Evolutionary conservation across 2,329 filamentous ascomycete genomes (phyloP).

Genomic region (Aspergillus ibericus): DNA sequence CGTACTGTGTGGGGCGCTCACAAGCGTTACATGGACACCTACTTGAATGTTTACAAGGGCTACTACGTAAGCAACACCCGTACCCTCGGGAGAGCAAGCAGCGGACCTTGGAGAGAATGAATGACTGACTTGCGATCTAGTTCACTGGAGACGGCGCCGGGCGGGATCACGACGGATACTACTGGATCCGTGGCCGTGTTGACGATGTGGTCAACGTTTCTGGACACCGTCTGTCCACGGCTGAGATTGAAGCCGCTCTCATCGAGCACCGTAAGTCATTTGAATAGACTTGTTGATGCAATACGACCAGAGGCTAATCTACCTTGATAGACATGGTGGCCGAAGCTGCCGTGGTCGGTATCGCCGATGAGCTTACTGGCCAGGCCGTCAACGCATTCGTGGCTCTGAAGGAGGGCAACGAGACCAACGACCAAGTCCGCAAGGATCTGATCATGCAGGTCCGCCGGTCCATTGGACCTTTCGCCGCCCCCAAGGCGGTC

Average conservation of each 20-base stretch:
- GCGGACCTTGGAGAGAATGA: no score
- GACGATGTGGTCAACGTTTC: constrained; percentile 99
- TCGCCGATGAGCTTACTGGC: constrained; percentile 89
- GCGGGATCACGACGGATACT: constrained; percentile 96
- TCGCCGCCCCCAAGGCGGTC: constrained; percentile 92
- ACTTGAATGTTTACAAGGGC: constrained; percentile 94
- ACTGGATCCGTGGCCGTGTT: constrained; percentile 98
- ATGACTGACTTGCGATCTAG: constrained; percentile 28
- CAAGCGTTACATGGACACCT: constrained; percentile 98
- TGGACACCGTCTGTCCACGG: constrained; percentile 92
- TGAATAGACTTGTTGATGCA: no score
- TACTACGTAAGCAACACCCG: constrained; percentile 75
- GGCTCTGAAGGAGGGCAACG: constrained; percentile 80
- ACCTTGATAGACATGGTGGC: constrained; percentile 58
- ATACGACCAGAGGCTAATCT: constrained; percentile 17
- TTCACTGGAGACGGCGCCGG: constrained; percentile 77
- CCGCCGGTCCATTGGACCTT: constrained; percentile 94
- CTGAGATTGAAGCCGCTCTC: constrained; percentile 95
- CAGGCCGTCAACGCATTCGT: constrained; percentile 98
- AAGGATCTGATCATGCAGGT: constrained; percentile 95
- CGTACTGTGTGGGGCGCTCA: constrained; percentile 97
- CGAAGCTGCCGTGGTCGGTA: constrained; percentile 92
- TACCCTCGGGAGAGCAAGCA: not conserved
- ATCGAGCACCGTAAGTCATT: constrained; percentile 73
- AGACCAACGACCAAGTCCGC: constrained; percentile 73